Evolutionary conservation across 495 filamentous ascomycete species (phyloP).

Genomic region (Articulospora tetracladia): DNA sequence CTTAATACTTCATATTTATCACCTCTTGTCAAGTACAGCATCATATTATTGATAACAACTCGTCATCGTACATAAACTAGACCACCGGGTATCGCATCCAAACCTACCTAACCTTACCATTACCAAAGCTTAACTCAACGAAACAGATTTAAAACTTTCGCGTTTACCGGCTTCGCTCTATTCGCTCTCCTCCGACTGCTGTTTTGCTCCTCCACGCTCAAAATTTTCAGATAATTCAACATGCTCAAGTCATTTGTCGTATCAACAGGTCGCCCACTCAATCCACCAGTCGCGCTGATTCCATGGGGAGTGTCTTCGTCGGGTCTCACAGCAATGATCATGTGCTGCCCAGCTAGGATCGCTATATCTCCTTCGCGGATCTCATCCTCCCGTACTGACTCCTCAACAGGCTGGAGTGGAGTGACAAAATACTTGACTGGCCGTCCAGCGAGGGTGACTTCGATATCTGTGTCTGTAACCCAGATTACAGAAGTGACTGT

Average conservation of each 20-base stretch:
- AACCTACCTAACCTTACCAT: too few species aligned
- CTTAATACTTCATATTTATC: too few species aligned
- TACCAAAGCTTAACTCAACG: too few species aligned
- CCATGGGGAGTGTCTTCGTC: constrained; percentile 6
- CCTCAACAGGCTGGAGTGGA: constrained; percentile 23
- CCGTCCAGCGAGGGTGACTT: constrained; percentile 23
- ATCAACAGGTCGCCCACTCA: background rate
- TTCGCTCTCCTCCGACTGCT: background rate
- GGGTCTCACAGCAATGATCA: constrained; percentile 22
- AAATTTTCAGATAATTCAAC: constrained; percentile 7
- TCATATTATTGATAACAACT: too few species aligned
- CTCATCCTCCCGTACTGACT: constrained; percentile 13
- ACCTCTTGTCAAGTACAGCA: too few species aligned
- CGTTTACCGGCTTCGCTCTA: background rate
- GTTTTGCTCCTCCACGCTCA: constrained; percentile 4
- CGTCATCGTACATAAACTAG: too few species aligned
- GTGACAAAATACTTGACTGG: constrained; percentile 21
- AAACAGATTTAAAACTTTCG: too few species aligned
- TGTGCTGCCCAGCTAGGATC: constrained; percentile 23
- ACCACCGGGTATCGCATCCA: too few species aligned
- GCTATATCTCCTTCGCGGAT: constrained; percentile 22
- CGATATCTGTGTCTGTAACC: constrained; percentile 20
- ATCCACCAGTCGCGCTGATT: background rate
- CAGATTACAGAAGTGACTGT: constrained; percentile 18
- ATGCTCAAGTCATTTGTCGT: background rate